Percentiles rank a stretch among this genome's conserved stretches.
Conservation (phyloP, 2,329 filamentous ascomycete species). For the Fusarium algeriense region DNA sequence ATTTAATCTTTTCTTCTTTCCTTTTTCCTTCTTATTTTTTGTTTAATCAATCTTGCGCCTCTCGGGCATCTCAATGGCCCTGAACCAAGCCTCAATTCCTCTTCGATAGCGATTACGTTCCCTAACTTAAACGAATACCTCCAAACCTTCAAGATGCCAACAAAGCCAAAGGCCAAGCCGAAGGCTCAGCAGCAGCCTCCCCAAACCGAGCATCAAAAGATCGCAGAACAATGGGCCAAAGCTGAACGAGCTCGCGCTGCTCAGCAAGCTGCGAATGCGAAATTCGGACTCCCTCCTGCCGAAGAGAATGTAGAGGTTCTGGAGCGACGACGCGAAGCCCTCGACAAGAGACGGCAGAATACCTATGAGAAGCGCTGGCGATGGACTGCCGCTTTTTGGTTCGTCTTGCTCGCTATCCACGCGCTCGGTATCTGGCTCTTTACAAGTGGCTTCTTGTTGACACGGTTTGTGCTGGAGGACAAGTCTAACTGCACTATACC, state of each 20-base stretch:
- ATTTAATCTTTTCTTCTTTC: constrained; percentile 10
- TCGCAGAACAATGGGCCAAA: constrained; percentile 65
- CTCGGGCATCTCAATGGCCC: constrained; percentile 47
- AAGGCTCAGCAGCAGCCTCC: constrained; percentile 42
- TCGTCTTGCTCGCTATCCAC: constrained; percentile 80
- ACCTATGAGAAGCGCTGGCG: constrained; percentile 66
- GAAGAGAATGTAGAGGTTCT: constrained; percentile 54
- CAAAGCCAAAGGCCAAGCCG: constrained; percentile 43
- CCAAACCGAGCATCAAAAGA: constrained; percentile 63
- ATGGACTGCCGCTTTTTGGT: constrained; percentile 76
- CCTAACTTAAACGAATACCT: constrained; percentile 18
- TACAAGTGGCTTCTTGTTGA: constrained; percentile 93
- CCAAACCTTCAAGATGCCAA: constrained; percentile 49
- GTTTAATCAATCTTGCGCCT: constrained; percentile 21
- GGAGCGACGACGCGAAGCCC: constrained; percentile 59
- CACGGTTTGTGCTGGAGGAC: constrained; percentile 82
- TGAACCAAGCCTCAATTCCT: constrained; percentile 20
- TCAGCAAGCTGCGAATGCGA: constrained; percentile 53
- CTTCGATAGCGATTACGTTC: constrained; percentile 29
- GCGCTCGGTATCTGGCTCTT: constrained; percentile 88
- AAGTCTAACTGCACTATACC: constrained; percentile 77
- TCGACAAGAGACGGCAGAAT: constrained; percentile 62
- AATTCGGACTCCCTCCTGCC: constrained; percentile 49
- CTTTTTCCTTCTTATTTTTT: constrained; percentile 7
- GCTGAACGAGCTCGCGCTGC: constrained; percentile 64